Conservation (phyloP, 2,329 filamentous ascomycete genomes). For the Trichophyton verrucosum region DNA sequence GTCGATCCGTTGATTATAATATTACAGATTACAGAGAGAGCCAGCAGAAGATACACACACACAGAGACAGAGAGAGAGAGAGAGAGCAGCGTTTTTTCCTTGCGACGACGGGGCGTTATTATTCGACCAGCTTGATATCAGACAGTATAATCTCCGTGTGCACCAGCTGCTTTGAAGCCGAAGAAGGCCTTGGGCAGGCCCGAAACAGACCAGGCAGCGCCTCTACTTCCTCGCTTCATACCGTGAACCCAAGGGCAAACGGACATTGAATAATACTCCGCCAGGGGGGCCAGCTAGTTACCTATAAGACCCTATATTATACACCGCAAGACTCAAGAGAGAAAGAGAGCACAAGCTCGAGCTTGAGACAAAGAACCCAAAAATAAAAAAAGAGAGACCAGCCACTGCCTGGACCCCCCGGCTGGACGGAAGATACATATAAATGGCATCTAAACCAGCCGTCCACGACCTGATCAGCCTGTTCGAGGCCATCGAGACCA, state of each 20-base stretch:
- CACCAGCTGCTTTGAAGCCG: background rate
- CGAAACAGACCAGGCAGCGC: background rate
- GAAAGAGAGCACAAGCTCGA: background rate
- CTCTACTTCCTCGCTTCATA: background rate
- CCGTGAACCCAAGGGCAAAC: background rate
- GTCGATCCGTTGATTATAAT: background rate
- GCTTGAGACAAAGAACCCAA: background rate
- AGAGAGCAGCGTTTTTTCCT: background rate
- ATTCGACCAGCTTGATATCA: background rate
- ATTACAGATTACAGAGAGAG: background rate
- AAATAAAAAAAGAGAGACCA: no score
- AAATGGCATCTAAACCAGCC: conserved; percentile 10
- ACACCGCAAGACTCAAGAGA: background rate
- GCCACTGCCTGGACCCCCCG: background rate
- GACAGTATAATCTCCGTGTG: conserved; percentile 1
- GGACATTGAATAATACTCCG: background rate
- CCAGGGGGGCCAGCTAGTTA: background rate
- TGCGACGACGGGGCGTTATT: background rate
- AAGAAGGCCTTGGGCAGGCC: background rate
- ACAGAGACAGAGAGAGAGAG: background rate
- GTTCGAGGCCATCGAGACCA: conserved; percentile 14
- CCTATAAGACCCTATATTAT: background rate
- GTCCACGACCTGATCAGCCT: conserved; percentile 16
- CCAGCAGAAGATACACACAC: background rate
- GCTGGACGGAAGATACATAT: background rate